Percentiles rank a stretch among this genome's conserved stretches.
Conservation (phyloP, 257 asterid species). For the Petunia secreta region DNA sequence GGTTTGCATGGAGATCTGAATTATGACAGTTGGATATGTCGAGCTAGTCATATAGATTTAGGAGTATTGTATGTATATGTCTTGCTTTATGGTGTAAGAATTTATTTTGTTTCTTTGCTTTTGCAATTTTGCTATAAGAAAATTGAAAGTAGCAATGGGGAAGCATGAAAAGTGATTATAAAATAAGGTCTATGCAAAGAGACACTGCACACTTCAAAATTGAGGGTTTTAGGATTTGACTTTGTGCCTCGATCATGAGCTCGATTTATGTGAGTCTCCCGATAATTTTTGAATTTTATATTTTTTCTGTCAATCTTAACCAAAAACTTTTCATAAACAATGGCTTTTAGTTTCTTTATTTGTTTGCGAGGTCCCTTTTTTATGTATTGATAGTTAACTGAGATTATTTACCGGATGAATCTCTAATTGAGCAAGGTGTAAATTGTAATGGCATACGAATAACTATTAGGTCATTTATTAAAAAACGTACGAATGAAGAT, state of each 20-base stretch:
- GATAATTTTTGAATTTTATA: too few species aligned
- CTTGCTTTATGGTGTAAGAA: not conserved
- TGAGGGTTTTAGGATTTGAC: constrained; percentile 31
- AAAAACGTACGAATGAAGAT: too few species aligned
- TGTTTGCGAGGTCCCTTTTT: too few species aligned
- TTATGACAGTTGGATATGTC: constrained; percentile 49
- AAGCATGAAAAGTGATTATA: not conserved
- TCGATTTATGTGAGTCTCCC: not conserved
- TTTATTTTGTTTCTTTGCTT: constrained; percentile 17
- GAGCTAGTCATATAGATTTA: constrained; percentile 27
- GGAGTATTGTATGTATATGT: not conserved
- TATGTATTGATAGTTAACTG: too few species aligned
- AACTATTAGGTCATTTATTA: too few species aligned
- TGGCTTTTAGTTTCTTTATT: too few species aligned
- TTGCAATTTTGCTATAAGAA: not conserved
- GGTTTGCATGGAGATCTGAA: constrained; percentile 43
- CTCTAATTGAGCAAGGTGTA: too few species aligned
- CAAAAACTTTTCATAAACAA: too few species aligned
- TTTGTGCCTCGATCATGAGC: not conserved
- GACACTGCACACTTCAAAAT: constrained; percentile 6
- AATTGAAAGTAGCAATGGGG: not conserved
- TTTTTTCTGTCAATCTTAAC: too few species aligned
- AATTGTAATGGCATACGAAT: too few species aligned
- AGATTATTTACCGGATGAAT: too few species aligned
- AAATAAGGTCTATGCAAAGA: not conserved